Evolutionary conservation across 2,329 filamentous ascomycete species (phyloP).

Genomic region (Ceratocystis variospora): DNA sequence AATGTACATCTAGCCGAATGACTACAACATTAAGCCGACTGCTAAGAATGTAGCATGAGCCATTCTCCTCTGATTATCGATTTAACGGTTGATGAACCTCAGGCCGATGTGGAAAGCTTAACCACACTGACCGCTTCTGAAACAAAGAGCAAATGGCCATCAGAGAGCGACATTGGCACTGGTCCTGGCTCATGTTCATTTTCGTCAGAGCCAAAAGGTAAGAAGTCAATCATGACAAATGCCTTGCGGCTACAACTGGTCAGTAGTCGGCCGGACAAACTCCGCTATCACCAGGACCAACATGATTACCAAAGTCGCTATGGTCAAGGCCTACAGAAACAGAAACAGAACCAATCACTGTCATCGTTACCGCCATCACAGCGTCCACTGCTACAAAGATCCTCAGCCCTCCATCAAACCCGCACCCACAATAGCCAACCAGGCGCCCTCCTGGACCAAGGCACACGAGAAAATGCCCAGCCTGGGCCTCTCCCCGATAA

Average conservation of each 20-base stretch:
- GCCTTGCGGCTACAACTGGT: not conserved
- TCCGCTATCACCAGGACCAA: not conserved
- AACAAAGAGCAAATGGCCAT: not conserved
- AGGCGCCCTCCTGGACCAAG: not conserved
- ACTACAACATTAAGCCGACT: not conserved
- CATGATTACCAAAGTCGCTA: not conserved
- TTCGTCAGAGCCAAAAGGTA: too few species aligned
- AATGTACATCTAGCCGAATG: not conserved
- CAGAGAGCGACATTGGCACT: not conserved
- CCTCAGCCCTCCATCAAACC: not conserved
- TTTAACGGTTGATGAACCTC: conserved; percentile 3
- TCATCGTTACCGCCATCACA: not conserved
- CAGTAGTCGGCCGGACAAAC: not conserved
- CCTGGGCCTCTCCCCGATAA: not conserved
- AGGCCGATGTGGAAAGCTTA: not conserved
- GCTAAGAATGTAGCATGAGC: not conserved
- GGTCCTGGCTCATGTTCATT: not conserved
- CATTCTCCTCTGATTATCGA: not conserved
- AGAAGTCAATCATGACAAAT: not conserved
- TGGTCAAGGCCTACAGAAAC: not conserved
- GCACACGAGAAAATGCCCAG: not conserved
- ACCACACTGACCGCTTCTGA: not conserved
- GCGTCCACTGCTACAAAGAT: not conserved
- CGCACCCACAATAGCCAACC: not conserved
- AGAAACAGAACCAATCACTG: not conserved